Evolutionary conservation across 2,329 filamentous ascomycete species (phyloP).

Genomic region (Monilinia aucupariae): DNA sequence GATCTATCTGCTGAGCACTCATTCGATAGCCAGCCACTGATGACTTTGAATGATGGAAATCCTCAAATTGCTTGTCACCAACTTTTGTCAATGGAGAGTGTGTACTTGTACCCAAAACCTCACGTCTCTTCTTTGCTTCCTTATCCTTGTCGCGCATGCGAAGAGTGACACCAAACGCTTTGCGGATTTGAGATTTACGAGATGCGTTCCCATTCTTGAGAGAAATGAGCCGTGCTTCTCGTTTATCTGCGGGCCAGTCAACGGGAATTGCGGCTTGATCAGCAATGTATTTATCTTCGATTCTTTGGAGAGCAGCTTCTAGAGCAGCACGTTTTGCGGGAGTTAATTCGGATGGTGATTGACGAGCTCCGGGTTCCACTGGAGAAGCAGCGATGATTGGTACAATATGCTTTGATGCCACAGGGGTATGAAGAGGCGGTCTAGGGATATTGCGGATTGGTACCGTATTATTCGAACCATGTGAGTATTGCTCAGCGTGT

Average conservation of each 20-base stretch:
- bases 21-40: neutral
- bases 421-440: constrained; percentile 21
- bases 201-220: constrained; percentile 30
- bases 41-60: neutral
- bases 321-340: constrained; percentile 23
- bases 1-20: neutral
- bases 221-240: constrained; percentile 20
- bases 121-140: constrained; percentile 15
- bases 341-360: constrained; percentile 26
- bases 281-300: constrained; percentile 20
- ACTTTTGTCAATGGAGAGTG: neutral
- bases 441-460: constrained; percentile 7
- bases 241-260: constrained; percentile 14
- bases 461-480: neutral
- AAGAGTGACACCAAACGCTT: constrained; percentile 29
- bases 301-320: constrained; percentile 23
- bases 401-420: constrained; percentile 2
- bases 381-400: constrained; percentile 9
- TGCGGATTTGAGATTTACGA: constrained; percentile 30
- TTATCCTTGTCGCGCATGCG: constrained; percentile 31
- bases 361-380: constrained; percentile 15
- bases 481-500: neutral
- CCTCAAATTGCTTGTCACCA: neutral
- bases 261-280: constrained; percentile 17
- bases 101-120: neutral